A percentile compares a stretch with the other conserved stretches of the same genome.
Evolutionary conservation across 257 asterid genomes (phyloP).

Genomic region (Scutellaria barbata): DNA sequence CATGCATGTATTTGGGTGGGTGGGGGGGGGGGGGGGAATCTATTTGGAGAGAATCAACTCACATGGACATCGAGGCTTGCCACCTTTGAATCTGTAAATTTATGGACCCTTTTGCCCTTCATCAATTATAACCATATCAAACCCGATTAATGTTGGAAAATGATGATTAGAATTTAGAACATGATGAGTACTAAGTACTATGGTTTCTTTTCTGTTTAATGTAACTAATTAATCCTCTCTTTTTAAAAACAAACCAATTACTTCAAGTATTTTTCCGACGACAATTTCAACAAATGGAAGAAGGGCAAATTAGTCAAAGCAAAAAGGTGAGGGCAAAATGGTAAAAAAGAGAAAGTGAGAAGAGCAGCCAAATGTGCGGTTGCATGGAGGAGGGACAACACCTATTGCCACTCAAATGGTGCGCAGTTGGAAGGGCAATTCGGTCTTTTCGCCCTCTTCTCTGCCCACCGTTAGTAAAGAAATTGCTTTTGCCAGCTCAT

Average conservation of each 20-base stretch:
- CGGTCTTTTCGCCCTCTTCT: constrained; percentile 16
- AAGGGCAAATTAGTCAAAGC: constrained; percentile 36
- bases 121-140: background rate
- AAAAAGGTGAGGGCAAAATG: background rate
- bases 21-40: constrained; percentile 31
- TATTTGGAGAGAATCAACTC: constrained; percentile 45
- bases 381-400: constrained; percentile 53
- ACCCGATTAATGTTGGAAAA: constrained; percentile 7
- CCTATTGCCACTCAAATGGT: constrained; percentile 44
- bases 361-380: constrained; percentile 54
- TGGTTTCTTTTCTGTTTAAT: too few species aligned
- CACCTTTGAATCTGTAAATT: constrained; percentile 38
- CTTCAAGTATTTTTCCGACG: too few species aligned
- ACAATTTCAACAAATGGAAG: too few species aligned
- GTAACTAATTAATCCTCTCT: too few species aligned
- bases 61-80: constrained; percentile 49
- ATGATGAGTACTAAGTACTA: too few species aligned
- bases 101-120: constrained; percentile 36
- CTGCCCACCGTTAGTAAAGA: constrained; percentile 6
- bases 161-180: constrained; percentile 8
- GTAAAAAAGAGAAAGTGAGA: constrained; percentile 5
- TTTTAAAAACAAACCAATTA: too few species aligned
- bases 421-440: constrained; percentile 11
- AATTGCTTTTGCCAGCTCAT: too few species aligned
- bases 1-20: constrained; percentile 25